phyloP scores from a whole-genome alignment of 2,329 filamentous ascomycete genomes.

The Eutypella sp. region DNA sequence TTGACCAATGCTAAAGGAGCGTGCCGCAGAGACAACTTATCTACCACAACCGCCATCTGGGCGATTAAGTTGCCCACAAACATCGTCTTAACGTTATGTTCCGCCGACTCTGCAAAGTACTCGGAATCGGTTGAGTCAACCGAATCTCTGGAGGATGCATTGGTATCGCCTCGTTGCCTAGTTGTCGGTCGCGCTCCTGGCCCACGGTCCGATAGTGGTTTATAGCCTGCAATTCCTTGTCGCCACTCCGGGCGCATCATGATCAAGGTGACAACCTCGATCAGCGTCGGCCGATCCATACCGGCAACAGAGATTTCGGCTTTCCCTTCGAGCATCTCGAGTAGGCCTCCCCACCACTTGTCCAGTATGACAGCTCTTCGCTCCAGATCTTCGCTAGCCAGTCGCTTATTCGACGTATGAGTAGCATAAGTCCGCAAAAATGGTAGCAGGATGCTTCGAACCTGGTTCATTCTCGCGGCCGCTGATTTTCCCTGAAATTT shows the following conservation, averaged over 20 bases:
- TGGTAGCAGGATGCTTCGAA: constrained; percentile 67
- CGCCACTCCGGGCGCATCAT: constrained; percentile 91
- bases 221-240: constrained; percentile 62
- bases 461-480: constrained; percentile 67
- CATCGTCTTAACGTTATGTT: constrained; percentile 84
- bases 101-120: constrained; percentile 60
- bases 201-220: constrained; percentile 54
- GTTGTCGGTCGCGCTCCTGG: constrained; percentile 40
- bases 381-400: constrained; percentile 79
- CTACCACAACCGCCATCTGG: constrained; percentile 82
- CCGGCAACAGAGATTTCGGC: constrained; percentile 67
- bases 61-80: constrained; percentile 77
- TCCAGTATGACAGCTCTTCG: constrained; percentile 73
- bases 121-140: constrained; percentile 49
- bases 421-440: constrained; percentile 68
- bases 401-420: constrained; percentile 57
- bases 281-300: constrained; percentile 73
- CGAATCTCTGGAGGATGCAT: constrained; percentile 59
- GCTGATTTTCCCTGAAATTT: constrained; percentile 68
- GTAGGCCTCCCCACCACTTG: constrained; percentile 82
- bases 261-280: constrained; percentile 73
- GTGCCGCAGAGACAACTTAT: constrained; percentile 78
- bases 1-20: constrained; percentile 63
- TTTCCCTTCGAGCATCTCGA: constrained; percentile 73
- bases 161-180: constrained; percentile 45